Base-by-base conservation (phyloP, 345 rosid species). In the Eucalyptus sp. region DNA sequence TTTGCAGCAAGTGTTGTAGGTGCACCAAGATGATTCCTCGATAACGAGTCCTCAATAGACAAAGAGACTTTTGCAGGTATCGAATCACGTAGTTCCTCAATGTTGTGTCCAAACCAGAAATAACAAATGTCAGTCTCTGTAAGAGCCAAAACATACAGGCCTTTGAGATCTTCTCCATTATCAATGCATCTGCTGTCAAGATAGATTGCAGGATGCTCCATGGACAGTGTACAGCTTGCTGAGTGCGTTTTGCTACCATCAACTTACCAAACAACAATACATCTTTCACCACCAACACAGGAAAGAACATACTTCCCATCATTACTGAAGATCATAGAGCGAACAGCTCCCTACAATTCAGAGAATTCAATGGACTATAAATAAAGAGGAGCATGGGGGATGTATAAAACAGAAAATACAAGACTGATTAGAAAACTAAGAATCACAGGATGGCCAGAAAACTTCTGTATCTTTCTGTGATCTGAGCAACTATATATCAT, bases 391-490 rank as follows among this genome's bases (percentile, higher is more conserved):
- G 58, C 86, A 89, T 50, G 71, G 79, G 24, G 46, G 44, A 71
- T 58, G n/a, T 83, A 91, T 84, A 44, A 50, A 71, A 33, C 71
- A 41, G 49, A 85, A n/a, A 10, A 14, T 64, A 54, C 29, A 62
- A 50, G 7, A 58, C 18, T 37, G 17, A 68, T 13, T 37, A 87
- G 48, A 83, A 46, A 79, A 50, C 83, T 22, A 71, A 62, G 51
- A 94, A 96, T 95, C 95, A 94, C 97, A 66, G 99, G 98, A 91
- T 96, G 99, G 88, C 99, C 98, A 88, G 96, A 90, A 92, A 96
- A 97, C 92, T 96, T 96, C 92, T 96, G 98, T 58, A 94, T 92
- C 91, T 96, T 97, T 90, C 94, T 94, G 92, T 92, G 97, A 91
- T 96, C 93, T 22, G 95, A 90, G 92, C 97, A 96, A 91, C 91